Base-by-base conservation (phyloP, 352 stramenopile genomes). In the Globisporangium lucens region DNA sequence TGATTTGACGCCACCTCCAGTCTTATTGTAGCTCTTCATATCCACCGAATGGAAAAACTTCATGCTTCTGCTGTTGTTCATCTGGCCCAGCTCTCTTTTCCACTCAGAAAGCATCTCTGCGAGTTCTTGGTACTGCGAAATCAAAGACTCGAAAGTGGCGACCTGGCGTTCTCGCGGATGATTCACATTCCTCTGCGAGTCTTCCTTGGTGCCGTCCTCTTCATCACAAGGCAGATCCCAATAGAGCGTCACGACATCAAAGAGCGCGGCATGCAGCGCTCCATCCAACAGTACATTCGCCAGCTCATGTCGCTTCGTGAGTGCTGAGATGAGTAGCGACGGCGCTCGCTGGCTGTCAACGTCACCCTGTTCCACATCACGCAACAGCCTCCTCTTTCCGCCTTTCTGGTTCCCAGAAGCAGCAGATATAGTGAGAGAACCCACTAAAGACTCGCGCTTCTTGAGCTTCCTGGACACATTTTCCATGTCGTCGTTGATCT, bases 241-340 rank as follows among this genome's bases (percentile, higher is more conserved):
- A 78, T 33, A 55, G 2, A 24, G 7, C 29, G 53, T 33, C 33
- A 65, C 27, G 6, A 52, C 51, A 20, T 41, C 38, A 49, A 81
- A 51, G 22, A 87, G 67, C 12, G 49, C n/a, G 4, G 56, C 38
- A 20, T 59, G 68, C 9, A 83, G 51, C 8, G 75, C 68, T 33
- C 65, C 74, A 65, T 91, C 80, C 1, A 90, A 68, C 12, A 81
- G 35, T 20, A 89, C 36, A 0, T 56, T 52, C 59, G 65, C 64
- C 4, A 80, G 53, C 9, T 77, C 76, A 57, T 79, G 80, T 4
- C 82, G 80, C 58, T 90, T 89, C 0, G 58, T 22, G 3, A 92
- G 68, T 13, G 82, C 71, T 3, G 82, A 85, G 13, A 89, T 71
- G 33, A 92, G 67, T 20, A 92, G 68, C 22, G 84, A 92, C 43